A percentile compares a stretch with the other conserved stretches of the same genome.
Evolutionary conservation across 2,329 filamentous ascomycete species (phyloP).

Genomic region (Fusarium heterosporum): DNA sequence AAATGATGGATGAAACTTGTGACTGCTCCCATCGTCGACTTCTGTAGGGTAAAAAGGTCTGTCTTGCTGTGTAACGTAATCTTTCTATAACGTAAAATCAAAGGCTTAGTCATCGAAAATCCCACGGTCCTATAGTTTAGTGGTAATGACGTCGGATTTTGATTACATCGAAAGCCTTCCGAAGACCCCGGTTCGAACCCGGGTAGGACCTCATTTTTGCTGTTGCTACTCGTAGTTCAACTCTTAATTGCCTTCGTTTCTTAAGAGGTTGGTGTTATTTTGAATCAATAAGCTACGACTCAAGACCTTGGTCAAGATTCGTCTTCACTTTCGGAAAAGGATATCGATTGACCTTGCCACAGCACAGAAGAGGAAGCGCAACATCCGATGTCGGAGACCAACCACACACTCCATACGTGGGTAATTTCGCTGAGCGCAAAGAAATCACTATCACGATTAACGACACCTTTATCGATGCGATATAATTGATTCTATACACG

Average conservation of each 20-base stretch:
- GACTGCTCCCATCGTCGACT: no score
- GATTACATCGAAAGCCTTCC: conserved; percentile 22
- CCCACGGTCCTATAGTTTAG: conserved; percentile 31
- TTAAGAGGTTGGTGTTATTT: no score
- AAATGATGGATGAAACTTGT: no score
- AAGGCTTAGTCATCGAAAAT: conserved; percentile 12
- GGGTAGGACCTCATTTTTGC: conserved; percentile 33
- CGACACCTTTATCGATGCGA: no score
- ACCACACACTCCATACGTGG: neutral
- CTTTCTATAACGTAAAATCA: neutral
- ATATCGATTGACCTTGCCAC: neutral
- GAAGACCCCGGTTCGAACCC: conserved; percentile 36
- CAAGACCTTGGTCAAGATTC: no score
- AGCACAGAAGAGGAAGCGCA: neutral
- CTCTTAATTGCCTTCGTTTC: no score
- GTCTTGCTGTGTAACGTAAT: neutral
- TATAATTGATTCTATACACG: neutral
- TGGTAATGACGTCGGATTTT: conserved; percentile 36
- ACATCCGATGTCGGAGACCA: neutral
- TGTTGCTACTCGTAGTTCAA: neutral
- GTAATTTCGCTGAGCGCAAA: no score
- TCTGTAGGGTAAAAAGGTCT: no score
- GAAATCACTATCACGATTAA: no score
- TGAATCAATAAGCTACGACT: no score
- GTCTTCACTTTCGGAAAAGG: neutral